Evolutionary conservation across 2,329 filamentous ascomycete genomes (phyloP).

Genomic region (Trichophyton equinum): DNA sequence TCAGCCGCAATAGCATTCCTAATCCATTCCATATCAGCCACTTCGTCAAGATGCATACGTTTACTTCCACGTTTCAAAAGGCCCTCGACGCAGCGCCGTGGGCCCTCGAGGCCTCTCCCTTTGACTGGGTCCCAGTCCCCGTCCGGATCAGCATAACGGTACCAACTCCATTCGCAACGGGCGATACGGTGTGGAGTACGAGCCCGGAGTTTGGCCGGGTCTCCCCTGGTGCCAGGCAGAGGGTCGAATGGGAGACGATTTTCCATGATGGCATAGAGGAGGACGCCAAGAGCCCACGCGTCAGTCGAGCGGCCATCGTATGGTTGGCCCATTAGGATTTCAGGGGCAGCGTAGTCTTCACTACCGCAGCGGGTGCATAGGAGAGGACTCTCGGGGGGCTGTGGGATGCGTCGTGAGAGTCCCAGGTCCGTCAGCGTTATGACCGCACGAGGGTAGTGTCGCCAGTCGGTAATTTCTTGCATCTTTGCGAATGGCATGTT

Average conservation of each 20-base stretch:
- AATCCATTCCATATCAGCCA: conserved; percentile 66
- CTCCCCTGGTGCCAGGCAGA: conserved; percentile 59
- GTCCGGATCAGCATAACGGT: conserved; percentile 68
- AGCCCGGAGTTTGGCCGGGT: conserved; percentile 62
- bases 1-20: conserved; percentile 57
- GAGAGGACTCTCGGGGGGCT: conserved; percentile 62
- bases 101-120: conserved; percentile 56
- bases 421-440: conserved; percentile 86
- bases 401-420: conserved; percentile 68
- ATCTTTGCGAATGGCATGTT: conserved; percentile 63
- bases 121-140: conserved; percentile 70
- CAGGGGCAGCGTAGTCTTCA: conserved; percentile 92
- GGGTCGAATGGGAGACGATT: conserved; percentile 89
- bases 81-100: conserved; percentile 69
- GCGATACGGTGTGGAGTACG: conserved; percentile 89
- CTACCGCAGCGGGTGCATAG: conserved; percentile 90
- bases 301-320: conserved; percentile 90
- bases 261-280: conserved; percentile 88
- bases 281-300: conserved; percentile 86
- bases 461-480: conserved; percentile 55
- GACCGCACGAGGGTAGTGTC: conserved; percentile 65
- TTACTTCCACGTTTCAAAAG: conserved; percentile 70
- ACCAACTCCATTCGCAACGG: conserved; percentile 90
- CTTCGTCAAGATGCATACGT: conserved; percentile 61
- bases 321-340: conserved; percentile 86